These are phyloP conservation scores for Cynara cardunculus DNA, from an alignment of 129 eudicot genomes.

Conservation along the genomic window DNA sequence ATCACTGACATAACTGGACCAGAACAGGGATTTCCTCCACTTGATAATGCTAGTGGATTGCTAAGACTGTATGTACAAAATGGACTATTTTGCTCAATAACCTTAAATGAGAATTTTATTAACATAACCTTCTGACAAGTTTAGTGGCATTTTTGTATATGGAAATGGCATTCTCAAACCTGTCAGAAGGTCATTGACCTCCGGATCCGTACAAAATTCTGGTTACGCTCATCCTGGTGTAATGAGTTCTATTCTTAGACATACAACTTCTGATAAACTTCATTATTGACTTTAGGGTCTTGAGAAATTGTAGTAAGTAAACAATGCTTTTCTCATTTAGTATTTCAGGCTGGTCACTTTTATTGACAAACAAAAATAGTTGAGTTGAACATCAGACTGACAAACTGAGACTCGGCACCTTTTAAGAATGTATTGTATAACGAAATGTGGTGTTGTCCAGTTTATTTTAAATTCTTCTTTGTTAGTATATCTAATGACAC, in stretches of 20 bases:
- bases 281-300: slow-evolving; percentile 22
- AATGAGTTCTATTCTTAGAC: neutral
- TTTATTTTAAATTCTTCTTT: neutral
- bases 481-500: neutral
- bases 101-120: neutral
- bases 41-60: slow-evolving; percentile 43
- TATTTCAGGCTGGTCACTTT: neutral
- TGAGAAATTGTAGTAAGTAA: slow-evolving; percentile 31
- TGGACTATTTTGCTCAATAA: neutral
- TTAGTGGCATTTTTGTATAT: neutral
- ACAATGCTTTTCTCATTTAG: neutral
- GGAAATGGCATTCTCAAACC: neutral
- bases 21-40: slow-evolving; percentile 49
- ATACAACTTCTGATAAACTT: slow-evolving; percentile 10
- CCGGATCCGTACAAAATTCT: neutral
- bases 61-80: slow-evolving; percentile 44
- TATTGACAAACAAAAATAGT: neutral
- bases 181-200: neutral
- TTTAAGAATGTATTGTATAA: too few species aligned
- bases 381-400: neutral
- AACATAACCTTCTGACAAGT: neutral
- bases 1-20: slow-evolving; percentile 56
- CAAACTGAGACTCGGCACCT: neutral
- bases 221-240: neutral
- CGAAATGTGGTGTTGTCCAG: too few species aligned